These are phyloP conservation scores for Gnaphalium uliginosum DNA, from an alignment of 129 eudicot genomes.

Conservation along the genomic window DNA sequence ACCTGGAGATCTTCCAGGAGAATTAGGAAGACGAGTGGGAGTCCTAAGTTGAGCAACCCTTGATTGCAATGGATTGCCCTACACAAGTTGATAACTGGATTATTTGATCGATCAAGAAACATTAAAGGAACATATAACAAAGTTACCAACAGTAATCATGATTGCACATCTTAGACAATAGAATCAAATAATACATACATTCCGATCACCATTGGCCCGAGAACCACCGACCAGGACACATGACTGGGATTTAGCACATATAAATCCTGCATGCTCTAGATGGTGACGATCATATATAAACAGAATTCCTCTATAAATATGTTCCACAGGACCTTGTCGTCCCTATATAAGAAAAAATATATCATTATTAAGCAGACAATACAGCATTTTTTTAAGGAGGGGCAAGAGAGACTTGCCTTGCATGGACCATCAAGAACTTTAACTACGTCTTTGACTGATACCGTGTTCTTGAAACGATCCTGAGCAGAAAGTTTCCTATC, in stretches of 20 bases:
- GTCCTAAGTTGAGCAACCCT: constrained; percentile 57
- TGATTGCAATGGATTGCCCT: constrained; percentile 67
- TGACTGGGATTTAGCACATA: constrained; percentile 88
- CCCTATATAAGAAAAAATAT: constrained; percentile 50
- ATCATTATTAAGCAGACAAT: not conserved
- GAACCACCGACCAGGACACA: constrained; percentile 89
- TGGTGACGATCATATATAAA: constrained; percentile 91
- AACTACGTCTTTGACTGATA: constrained; percentile 91
- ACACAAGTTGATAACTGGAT: constrained; percentile 3
- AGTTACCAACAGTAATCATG: not conserved
- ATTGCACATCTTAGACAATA: not conserved
- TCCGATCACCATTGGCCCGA: constrained; percentile 69
- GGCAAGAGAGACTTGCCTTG: constrained; percentile 42
- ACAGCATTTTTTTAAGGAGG: not conserved
- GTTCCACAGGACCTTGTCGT: constrained; percentile 95
- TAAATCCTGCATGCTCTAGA: constrained; percentile 97
- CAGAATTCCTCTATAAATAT: constrained; percentile 68
- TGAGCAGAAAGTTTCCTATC: constrained; percentile 68
- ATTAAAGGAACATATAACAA: not conserved
- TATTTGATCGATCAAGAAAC: not conserved
- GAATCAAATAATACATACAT: constrained; percentile 47
- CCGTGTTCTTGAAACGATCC: constrained; percentile 64
- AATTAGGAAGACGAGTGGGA: constrained; percentile 61
- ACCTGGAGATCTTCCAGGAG: constrained; percentile 62
- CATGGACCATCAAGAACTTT: constrained; percentile 92